Base-by-base conservation (phyloP, 2,329 filamentous ascomycete genomes). In the Scytalidium sp. region DNA sequence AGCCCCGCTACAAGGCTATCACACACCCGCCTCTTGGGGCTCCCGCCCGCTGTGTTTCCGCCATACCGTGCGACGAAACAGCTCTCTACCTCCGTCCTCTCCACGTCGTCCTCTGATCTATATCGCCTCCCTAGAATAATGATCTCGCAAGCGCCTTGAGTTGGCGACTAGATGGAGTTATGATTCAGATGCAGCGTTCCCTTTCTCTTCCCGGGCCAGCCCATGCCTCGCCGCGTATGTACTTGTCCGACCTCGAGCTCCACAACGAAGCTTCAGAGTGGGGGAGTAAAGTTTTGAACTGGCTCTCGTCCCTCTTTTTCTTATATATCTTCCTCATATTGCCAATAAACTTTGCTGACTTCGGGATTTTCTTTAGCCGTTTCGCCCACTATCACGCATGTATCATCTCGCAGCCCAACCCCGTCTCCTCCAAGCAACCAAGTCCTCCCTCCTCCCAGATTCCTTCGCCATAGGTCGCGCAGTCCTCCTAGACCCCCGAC, bases 351-450 rank as follows among this genome's bases (percentile, higher is more conserved):
- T 48, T 41, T 58, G 50, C 53, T 56, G 22, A 56, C 46, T 23
- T 13, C 25, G 20, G 11, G 25, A 40, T 19, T 43, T 40, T 44
- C 8, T 23, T 27, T 57, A 81, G 79, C 78, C 66, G 68, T 70
- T 48, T 79, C 79, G 53, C 74, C 78, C 52, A 72, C 76, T 60
- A 67, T 71, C 54, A 74, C 76, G 49, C 73, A 76, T 58, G 65
- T 70, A 51, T 71, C 72, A 50, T 79, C 82, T 53, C 72, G 75
- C 65, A 77, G 76, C 59, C 76, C 81, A 57, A 80, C 75, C 51
- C 79, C 80, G 52, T 75, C 78, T 50, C 72, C 77, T 51, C 71
- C 76, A 60, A 75, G 79, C 53, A 70, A 72, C 59, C 71, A 79
- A 67, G 75, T 75, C 61, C 69, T 70, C 55, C 69, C 76, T 10